Evolutionary conservation across 2,329 filamentous ascomycete species (phyloP), one percentile per base, ranked within the genome.

Genomic region (Colletotrichum limetticola): DNA sequence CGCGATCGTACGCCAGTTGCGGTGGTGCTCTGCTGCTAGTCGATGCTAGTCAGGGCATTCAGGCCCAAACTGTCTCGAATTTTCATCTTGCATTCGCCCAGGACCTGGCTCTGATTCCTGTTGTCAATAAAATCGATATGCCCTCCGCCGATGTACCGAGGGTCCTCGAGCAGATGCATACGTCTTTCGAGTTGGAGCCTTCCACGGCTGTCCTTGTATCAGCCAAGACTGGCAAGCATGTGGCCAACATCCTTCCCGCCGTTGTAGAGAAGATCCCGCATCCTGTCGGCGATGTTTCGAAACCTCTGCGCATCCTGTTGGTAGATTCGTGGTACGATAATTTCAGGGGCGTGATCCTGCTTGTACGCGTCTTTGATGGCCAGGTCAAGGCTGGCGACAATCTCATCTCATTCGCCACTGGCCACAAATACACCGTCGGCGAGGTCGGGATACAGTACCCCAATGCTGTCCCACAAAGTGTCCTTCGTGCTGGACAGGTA

Each of bases 251-350:
- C 5, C 85, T 99, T 53, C 96, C 97, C 0, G 91, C 91, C 14
- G 95, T 98, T 11, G 91, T 99, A 52, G 93, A 97, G 76, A 88
- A 92, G 72, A 93, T 99, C 4, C 96, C 97, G 24, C 90, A 91
- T 53, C 97, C 97, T 0, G 83, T 89, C 0, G 97, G 97, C 5
- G 91, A 97, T 77, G 84, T 88, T 66, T 87, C 83, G 19, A 93
- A 92, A 77, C 94, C 95, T 1, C 83, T 98, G 69, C 92, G 94
- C 72, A 89, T 98, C 83, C 86, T 99, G 60, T 90, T 99, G 16
- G 95, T 99, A 32, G 97, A 99, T 83, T 98, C 95, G 26, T 99
- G 97, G 97, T 99, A 99, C 81, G 95, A 98, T 79, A 95, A 93
- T 74, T 99, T 98, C 83, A 93, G 95, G 76, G 97, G 97, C 14